These are phyloP conservation scores for Vitis hybrid DNA, from an alignment of 177 flowering plant species.

Conservation along the genomic window DNA sequence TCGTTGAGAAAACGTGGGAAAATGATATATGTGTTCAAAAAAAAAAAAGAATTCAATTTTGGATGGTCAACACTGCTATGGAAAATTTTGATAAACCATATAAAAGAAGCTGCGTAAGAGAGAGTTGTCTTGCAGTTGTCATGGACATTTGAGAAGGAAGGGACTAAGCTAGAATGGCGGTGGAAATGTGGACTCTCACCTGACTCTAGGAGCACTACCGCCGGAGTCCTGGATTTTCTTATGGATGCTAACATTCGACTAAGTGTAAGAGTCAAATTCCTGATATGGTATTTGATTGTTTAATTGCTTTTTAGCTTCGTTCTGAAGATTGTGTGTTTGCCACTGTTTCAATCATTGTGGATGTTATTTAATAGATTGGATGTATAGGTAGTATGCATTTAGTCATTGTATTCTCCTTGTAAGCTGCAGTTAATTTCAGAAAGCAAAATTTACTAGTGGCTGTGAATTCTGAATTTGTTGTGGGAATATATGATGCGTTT, in stretches of 20 bases:
- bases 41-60: fast-evolving
- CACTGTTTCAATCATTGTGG: neutral
- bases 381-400: neutral
- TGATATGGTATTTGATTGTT: too few species aligned
- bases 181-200: conserved; percentile 81
- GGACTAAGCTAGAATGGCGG: conserved; percentile 84
- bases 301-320: neutral
- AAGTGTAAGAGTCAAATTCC: conserved; percentile 51
- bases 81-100: too few species aligned
- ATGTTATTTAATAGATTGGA: neutral
- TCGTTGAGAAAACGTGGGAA: neutral
- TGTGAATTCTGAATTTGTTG: neutral
- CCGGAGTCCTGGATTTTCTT: conserved; percentile 74
- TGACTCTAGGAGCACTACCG: conserved; percentile 53
- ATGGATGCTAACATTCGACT: conserved; percentile 83
- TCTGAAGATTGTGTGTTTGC: neutral
- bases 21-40: neutral
- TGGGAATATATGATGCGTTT: neutral
- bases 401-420: neutral
- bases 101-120: neutral
- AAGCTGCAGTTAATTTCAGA: neutral
- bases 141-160: conserved; percentile 95
- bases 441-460: neutral
- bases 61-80: too few species aligned
- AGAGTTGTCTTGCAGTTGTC: conserved; percentile 55